Evolutionary conservation across 1,284 basidiomycete species (phyloP), one percentile per base, ranked within the genome.

Genomic region (Tilletia horrida): DNA sequence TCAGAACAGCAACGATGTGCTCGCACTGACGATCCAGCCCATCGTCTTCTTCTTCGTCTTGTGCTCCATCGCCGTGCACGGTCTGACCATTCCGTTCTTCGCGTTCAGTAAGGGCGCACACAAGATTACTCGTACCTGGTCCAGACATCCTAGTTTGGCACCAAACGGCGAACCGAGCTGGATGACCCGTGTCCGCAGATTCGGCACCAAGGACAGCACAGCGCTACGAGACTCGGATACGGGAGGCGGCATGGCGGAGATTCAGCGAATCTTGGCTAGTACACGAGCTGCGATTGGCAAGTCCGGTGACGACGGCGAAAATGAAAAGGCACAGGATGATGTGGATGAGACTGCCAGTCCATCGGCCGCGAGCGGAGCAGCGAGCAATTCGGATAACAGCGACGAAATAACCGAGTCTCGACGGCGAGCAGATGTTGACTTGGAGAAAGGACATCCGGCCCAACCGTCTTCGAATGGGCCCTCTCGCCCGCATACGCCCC

Each of bases 11-110:
- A 79, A 80, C 64, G 80, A 81, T 27, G 71, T 77, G 8, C 72
- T 82, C 0, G 73, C 80, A 2, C 62, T 75, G 52, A 79, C 77
- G 11, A 79, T 81, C 63, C 79, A 81, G 44, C 80, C 80, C 21
- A 78, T 81, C 66, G 75, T 81, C 44, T 81, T 74, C 74, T 81
- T 82, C 59, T 74, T 82, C 63, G 76, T 82, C 27, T 72, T 82
- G 25, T 76, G 77, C 64, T 81, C 80, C 47, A 75, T 79, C 64
- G 65, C 76, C 55, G 73, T 82, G 1, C 81, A 82, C 67, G 81
- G 81, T 45, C 76, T 82, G 57, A 81, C 80, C 35, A 71, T 82
- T 21, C 81, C 81, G 42, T 81, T 82, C 68, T 82, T 82, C 43
- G 76, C 78, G 2, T 80, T 81, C 63, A 74, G 73, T 35, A 74